Conservation (phyloP, 441 rosid genomes). For the Brassica balearica region DNA sequence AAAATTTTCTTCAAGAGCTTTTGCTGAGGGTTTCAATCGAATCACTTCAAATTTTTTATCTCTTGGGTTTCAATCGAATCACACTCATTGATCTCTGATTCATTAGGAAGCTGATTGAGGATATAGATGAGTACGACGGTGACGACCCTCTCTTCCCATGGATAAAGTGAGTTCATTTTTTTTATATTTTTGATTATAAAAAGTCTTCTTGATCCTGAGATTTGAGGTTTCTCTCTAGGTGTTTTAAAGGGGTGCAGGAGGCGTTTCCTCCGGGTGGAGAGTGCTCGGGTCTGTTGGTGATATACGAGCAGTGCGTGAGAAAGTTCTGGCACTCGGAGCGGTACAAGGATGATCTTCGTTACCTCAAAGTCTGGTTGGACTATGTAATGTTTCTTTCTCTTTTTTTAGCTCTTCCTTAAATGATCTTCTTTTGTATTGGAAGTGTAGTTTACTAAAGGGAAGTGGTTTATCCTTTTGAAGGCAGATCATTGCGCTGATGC, state of each 20-base stretch:
- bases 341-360: neutral
- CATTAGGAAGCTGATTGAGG: neutral
- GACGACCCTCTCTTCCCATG: neutral
- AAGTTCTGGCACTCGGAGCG: neutral
- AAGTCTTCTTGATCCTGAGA: neutral
- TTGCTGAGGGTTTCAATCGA: too few species aligned
- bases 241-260: too few species aligned
- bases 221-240: too few species aligned
- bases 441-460: too few species aligned
- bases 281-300: too few species aligned
- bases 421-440: neutral
- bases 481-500: conserved; percentile 28
- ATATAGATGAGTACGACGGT: neutral
- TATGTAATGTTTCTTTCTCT: too few species aligned
- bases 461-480: too few species aligned
- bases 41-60: too few species aligned
- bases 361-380: neutral
- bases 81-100: too few species aligned
- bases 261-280: too few species aligned
- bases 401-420: neutral
- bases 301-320: neutral
- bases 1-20: too few species aligned
- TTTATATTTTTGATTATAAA: neutral
- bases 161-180: neutral
- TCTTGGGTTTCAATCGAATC: too few species aligned